phyloP scores from a whole-genome alignment of 2,329 filamentous ascomycete species.

The Calonectria hawksworthii region DNA sequence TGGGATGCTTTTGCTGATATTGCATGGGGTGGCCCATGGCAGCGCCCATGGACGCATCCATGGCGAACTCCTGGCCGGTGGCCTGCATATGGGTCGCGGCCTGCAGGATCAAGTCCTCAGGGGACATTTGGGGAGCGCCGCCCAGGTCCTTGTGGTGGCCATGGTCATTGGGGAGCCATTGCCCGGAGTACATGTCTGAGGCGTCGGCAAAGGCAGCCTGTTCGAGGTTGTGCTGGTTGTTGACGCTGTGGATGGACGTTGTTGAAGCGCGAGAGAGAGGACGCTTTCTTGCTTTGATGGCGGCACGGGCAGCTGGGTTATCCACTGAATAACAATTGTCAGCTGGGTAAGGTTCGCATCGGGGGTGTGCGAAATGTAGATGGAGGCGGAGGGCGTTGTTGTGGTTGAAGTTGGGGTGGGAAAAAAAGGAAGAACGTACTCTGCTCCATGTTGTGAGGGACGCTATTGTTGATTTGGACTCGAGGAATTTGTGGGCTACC shows the following conservation, averaged over 20 bases:
- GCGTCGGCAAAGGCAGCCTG: constrained; percentile 60
- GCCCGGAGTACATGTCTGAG: constrained; percentile 60
- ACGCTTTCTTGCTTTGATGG: constrained; percentile 62
- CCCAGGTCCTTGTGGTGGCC: constrained; percentile 60
- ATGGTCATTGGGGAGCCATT: constrained; percentile 65
- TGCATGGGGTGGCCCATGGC: constrained; percentile 58
- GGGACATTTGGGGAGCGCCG: constrained; percentile 62
- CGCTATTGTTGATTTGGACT: constrained; percentile 49
- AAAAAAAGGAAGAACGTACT: constrained; percentile 48
- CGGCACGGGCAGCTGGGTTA: constrained; percentile 48
- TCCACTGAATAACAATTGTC: constrained; percentile 43
- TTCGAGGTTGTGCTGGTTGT: constrained; percentile 66
- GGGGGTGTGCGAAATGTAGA: constrained; percentile 10
- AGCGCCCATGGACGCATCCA: constrained; percentile 62
- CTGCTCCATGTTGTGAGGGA: constrained; percentile 52
- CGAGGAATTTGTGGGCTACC: constrained; percentile 48
- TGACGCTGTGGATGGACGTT: constrained; percentile 68
- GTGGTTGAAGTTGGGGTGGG: constrained; percentile 29
- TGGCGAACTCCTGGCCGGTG: constrained; percentile 63
- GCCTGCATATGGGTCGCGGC: constrained; percentile 69
- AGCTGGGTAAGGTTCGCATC: constrained; percentile 33
- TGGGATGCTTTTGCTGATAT: constrained; percentile 57
- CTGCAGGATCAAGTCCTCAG: constrained; percentile 73
- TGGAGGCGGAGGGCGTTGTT: constrained; percentile 22
- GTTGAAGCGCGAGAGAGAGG: constrained; percentile 69